Evolutionary conservation across 768 basidiomycete species (phyloP), one percentile per base, ranked within the genome.

Genomic region (Cystobasidium ongulense): DNA sequence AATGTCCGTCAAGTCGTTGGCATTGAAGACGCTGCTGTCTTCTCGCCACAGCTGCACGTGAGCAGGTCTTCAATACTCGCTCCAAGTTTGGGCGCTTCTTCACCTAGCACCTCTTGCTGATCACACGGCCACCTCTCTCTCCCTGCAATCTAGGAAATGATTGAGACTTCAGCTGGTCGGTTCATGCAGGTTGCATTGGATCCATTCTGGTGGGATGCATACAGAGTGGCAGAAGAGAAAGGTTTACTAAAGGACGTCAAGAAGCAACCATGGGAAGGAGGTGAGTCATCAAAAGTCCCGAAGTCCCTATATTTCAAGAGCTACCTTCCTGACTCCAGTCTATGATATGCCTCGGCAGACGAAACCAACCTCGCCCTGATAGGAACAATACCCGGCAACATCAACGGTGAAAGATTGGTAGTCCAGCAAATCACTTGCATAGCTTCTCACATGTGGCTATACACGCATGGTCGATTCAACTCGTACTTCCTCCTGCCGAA

Each of bases 171-270:
- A 35, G 52, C 68, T 27, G 68, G 68, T 15, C 5, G 68, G 18
- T 38, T 71, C 17, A 36, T 17, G 7, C 54, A 71, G 13, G 29
- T 71, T 11, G 53, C 68, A 31, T 53, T 71, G 13, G 68, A 71
- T 29, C 68, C 68, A 53, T 71, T 59, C 27, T 71, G 68, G 68
- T 71, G 68, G 68, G 68, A 71, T 54, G 33, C 68, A 25, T 71
- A 57, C 25, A 29, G 68, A 33, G 53, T 71, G 11, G 35, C 38
- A 25, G 36, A 59, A 23, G 68, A 71, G 53, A 52, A 54, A 15
- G 54, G 54, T n/a, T 53, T 71, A n/a, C 54, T 71, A 1, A 5
- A 54, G 10, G 23, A 59, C 17, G 35, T 71, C 39, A 54, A 71
- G 68, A 54, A 35, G 52, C 15, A 15, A 38, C 29, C 68, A 27